phyloP scores from a whole-genome alignment of 805 yeast species.

The Saccharomycopsis amapae region DNA sequence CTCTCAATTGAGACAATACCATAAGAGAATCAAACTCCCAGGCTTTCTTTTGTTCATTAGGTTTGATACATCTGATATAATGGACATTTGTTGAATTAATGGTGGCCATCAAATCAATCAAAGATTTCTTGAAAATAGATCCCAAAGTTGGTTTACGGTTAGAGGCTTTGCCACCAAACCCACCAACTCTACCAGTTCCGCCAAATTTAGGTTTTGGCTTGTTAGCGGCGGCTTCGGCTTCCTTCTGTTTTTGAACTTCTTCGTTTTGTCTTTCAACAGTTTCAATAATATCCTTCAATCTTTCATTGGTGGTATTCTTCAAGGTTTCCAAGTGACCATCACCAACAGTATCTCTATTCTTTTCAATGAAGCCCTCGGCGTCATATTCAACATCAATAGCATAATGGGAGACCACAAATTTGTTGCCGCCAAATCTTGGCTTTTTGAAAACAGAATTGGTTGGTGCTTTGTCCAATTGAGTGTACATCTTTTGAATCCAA shows the following conservation, averaged over 20 bases:
- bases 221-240: constrained; percentile 25
- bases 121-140: constrained; percentile 84
- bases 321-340: constrained; percentile 90
- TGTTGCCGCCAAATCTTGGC: constrained; percentile 89
- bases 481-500: constrained; percentile 87
- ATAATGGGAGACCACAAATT: constrained; percentile 86
- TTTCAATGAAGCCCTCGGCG: constrained; percentile 91
- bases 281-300: constrained; percentile 57
- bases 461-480: constrained; percentile 73
- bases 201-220: constrained; percentile 29
- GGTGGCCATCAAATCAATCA: constrained; percentile 88
- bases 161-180: constrained; percentile 33
- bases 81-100: constrained; percentile 94
- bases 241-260: constrained; percentile 35
- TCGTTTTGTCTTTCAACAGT: constrained; percentile 56
- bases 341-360: constrained; percentile 94
- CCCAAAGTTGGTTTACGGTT: constrained; percentile 88
- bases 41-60: constrained; percentile 88
- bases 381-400: constrained; percentile 92
- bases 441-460: constrained; percentile 73
- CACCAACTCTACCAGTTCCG: constrained; percentile 19
- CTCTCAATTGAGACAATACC: constrained; percentile 92
- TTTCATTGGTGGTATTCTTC: constrained; percentile 56
- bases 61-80: constrained; percentile 95
- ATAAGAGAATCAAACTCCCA: constrained; percentile 94